A percentile compares a stretch with the other conserved stretches of the same genome.
Evolutionary conservation across 352 stramenopile genomes (phyloP).

Genomic region (Phytophthora meadii): DNA sequence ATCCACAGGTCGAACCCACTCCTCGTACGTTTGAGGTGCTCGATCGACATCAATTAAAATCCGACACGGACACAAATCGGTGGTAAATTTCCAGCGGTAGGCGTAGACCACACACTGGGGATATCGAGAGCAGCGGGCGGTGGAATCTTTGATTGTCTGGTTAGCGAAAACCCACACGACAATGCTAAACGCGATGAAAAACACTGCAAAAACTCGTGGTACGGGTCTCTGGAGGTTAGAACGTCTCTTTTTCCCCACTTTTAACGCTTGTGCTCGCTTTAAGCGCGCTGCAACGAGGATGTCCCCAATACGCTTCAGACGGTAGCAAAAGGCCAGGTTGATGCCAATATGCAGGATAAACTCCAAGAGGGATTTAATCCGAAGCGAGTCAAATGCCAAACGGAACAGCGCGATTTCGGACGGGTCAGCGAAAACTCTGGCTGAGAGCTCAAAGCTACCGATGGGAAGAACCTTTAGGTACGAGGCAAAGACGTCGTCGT

Average conservation of each 20-base stretch:
- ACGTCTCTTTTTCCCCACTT: not conserved
- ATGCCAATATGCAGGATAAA: slow-evolving; percentile 34
- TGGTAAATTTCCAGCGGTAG: slow-evolving; percentile 12
- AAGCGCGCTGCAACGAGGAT: slow-evolving; percentile 13
- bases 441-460: slow-evolving; percentile 35
- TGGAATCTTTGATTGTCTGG: slow-evolving; percentile 10
- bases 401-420: slow-evolving; percentile 34
- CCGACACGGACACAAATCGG: slow-evolving; percentile 24
- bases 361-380: slow-evolving; percentile 27
- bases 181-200: slow-evolving; percentile 27
- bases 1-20: slow-evolving; percentile 30
- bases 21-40: slow-evolving; percentile 21
- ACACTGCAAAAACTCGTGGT: slow-evolving; percentile 13
- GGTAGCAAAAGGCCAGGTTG: slow-evolving; percentile 40
- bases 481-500: slow-evolving; percentile 20
- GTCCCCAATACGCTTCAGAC: slow-evolving; percentile 30
- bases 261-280: not conserved
- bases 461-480: slow-evolving; percentile 25
- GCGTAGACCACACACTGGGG: slow-evolving; percentile 33
- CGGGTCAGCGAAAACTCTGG: slow-evolving; percentile 28
- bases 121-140: slow-evolving; percentile 11
- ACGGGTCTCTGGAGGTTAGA: slow-evolving; percentile 14
- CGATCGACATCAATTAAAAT: slow-evolving; percentile 29
- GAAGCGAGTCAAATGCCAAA: slow-evolving; percentile 36
- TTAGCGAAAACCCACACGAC: slow-evolving; percentile 17